Conservation (phyloP, 805 yeast genomes). For the Candida jianshihensis region DNA sequence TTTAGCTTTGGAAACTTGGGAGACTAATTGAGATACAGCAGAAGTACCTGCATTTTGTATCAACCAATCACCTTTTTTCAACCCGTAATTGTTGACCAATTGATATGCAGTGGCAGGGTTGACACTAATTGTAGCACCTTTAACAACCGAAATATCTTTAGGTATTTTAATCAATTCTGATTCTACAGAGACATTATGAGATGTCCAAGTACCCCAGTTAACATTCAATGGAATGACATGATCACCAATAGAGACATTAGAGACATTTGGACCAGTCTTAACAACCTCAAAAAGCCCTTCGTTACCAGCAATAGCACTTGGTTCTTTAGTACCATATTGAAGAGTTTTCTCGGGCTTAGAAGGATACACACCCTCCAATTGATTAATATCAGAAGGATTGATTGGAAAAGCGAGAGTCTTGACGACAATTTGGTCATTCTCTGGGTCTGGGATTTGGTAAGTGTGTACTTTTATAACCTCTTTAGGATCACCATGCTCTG, state of each 20-base stretch:
- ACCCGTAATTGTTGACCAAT: slow-evolving; percentile 63
- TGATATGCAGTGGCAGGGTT: slow-evolving; percentile 92
- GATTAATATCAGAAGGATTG: slow-evolving; percentile 87
- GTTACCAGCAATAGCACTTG: slow-evolving; percentile 85
- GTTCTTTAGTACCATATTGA: slow-evolving; percentile 51
- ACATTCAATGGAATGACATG: slow-evolving; percentile 79
- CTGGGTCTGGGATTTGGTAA: slow-evolving; percentile 42
- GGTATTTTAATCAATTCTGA: slow-evolving; percentile 48
- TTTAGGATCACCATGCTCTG: slow-evolving; percentile 60
- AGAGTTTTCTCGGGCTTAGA: slow-evolving; percentile 52
- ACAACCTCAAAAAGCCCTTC: slow-evolving; percentile 88
- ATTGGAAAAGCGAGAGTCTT: slow-evolving; percentile 75
- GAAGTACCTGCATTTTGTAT: slow-evolving; percentile 96
- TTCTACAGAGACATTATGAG: slow-evolving; percentile 54
- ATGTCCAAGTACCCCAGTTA: slow-evolving; percentile 92
- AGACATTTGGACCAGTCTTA: slow-evolving; percentile 54
- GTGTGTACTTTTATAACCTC: slow-evolving; percentile 47
- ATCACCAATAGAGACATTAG: slow-evolving; percentile 56
- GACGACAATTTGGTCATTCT: slow-evolving; percentile 45
- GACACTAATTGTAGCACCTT: slow-evolving; percentile 86
- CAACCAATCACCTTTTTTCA: slow-evolving; percentile 63
- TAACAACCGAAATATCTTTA: slow-evolving; percentile 41
- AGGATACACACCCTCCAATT: slow-evolving; percentile 80
- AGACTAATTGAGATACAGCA: slow-evolving; percentile 87
- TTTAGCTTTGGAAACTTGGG: slow-evolving; percentile 73